These are phyloP conservation scores for Herpetomonas tarakana DNA, from an alignment of 208 protist species.

Conservation along the genomic window DNA sequence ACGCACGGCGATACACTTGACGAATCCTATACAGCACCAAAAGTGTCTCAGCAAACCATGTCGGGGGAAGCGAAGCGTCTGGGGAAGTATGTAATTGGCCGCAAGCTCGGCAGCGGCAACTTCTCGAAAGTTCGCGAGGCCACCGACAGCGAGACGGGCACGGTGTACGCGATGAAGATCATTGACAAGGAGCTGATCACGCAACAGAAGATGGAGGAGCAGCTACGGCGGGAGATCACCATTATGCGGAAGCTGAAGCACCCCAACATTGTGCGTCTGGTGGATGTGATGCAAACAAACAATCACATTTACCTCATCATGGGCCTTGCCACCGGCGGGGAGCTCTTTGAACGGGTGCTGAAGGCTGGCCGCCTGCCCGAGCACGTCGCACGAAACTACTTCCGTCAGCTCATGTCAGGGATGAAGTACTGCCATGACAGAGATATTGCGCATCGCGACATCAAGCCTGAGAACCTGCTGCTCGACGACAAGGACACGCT, in stretches of 20 bases:
- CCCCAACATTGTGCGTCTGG: slow-evolving; percentile 80
- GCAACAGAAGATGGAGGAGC: slow-evolving; percentile 87
- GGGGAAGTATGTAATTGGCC: slow-evolving; percentile 84
- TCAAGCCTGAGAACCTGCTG: slow-evolving; percentile 91
- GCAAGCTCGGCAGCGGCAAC: slow-evolving; percentile 83
- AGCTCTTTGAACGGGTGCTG: slow-evolving; percentile 92
- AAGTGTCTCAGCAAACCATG: too few species aligned
- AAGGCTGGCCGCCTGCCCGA: slow-evolving; percentile 79
- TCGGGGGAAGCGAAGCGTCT: slow-evolving; percentile 51
- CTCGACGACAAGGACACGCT: slow-evolving; percentile 71
- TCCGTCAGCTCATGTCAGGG: slow-evolving; percentile 93
- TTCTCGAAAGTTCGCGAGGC: slow-evolving; percentile 87
- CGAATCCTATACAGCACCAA: too few species aligned
- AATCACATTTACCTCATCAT: slow-evolving; percentile 15
- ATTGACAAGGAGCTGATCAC: slow-evolving; percentile 86
- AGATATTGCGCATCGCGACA: slow-evolving; percentile 84
- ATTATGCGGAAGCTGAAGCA: slow-evolving; percentile 87
- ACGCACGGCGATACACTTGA: too few species aligned
- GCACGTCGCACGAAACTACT: slow-evolving; percentile 82
- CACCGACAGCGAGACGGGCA: slow-evolving; percentile 60
- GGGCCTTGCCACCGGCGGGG: slow-evolving; percentile 87
- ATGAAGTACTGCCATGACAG: slow-evolving; percentile 90
- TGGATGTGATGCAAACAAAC: slow-evolving; percentile 40
- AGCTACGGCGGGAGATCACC: slow-evolving; percentile 88
- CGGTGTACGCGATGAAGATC: slow-evolving; percentile 86